Percentiles rank a stretch among this genome's conserved stretches.
These are phyloP conservation scores for Leccinum pachyderme DNA, from an alignment of 1,284 basidiomycete genomes.

Conservation along the genomic window DNA sequence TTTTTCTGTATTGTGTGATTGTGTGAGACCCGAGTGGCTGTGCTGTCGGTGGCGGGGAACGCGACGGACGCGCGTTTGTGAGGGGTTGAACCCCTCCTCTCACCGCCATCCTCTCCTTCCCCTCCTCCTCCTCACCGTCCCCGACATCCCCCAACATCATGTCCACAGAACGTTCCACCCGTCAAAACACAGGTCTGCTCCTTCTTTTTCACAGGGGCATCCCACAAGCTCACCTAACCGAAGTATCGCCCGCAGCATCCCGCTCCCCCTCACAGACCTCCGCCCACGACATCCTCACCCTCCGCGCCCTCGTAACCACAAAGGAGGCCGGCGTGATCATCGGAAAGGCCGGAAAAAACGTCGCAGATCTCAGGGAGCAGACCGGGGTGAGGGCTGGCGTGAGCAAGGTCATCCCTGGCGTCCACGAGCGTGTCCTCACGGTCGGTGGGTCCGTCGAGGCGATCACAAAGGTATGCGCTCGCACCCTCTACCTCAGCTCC, in stretches of 20 bases:
- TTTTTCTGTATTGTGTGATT: background rate
- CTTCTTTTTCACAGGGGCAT: conserved; percentile 16
- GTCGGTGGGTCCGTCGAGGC: conserved; percentile 90
- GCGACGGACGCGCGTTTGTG: conserved; percentile 27
- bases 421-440: conserved; percentile 96
- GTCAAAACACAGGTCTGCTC: conserved; percentile 49
- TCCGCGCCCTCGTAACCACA: conserved; percentile 91
- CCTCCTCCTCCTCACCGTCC: conserved; percentile 30
- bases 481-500: conserved; percentile 1
- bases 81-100: conserved; percentile 4
- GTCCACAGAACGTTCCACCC: conserved; percentile 59
- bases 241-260: conserved; percentile 57
- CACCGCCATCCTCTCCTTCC: conserved; percentile 28
- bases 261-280: conserved; percentile 59
- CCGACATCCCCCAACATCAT: conserved; percentile 40
- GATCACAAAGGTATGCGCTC: conserved; percentile 76
- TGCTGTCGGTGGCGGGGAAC: conserved; percentile 32
- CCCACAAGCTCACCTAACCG: conserved; percentile 14
- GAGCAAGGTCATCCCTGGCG: conserved; percentile 95
- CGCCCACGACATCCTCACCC: conserved; percentile 72
- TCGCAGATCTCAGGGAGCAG: conserved; percentile 91
- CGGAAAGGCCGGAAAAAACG: conserved; percentile 94
- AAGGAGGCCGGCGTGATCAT: conserved; percentile 98
- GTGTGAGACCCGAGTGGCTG: conserved; percentile 24
- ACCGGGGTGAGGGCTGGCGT: conserved; percentile 98